Percentiles rank a stretch among this genome's conserved stretches.
Evolutionary conservation across 2,329 filamentous ascomycete species (phyloP).

Genomic region (Ophiosphaerella korrae): DNA sequence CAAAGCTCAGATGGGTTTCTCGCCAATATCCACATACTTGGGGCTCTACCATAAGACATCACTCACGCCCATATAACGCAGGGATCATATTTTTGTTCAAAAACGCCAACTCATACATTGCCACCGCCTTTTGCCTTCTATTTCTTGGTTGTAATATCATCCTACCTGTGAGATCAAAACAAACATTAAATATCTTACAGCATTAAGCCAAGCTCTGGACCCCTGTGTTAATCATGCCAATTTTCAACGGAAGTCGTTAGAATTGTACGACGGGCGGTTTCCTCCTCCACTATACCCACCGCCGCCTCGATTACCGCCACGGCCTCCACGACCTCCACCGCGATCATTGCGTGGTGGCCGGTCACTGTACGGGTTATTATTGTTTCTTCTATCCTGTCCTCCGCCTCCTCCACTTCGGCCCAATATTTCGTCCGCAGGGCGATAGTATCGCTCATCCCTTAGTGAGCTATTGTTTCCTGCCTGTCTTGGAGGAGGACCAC

Average conservation of each 20-base stretch:
- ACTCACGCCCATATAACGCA: too few relatives aligned
- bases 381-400: constrained; percentile 20
- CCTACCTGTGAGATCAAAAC: too few relatives aligned
- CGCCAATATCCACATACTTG: too few relatives aligned
- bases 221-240: neutral
- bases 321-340: constrained; percentile 29
- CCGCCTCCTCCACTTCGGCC: constrained; percentile 31
- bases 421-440: constrained; percentile 28
- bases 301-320: constrained; percentile 33
- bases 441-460: constrained; percentile 31
- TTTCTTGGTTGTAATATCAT: too few relatives aligned
- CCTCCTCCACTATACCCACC: constrained; percentile 20
- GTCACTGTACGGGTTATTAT: constrained; percentile 27
- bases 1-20: too few relatives aligned
- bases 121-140: too few relatives aligned
- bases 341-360: constrained; percentile 23
- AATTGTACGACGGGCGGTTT: constrained; percentile 18
- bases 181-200: too few relatives aligned
- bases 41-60: too few relatives aligned
- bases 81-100: too few relatives aligned
- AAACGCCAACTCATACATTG: too few relatives aligned
- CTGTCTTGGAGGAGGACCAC: constrained; percentile 26
- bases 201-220: too few relatives aligned
- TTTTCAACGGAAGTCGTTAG: constrained; percentile 23
- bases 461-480: constrained; percentile 27